Percentiles rank a stretch among this genome's conserved stretches.
These are phyloP conservation scores for California macrophylla DNA, from an alignment of 441 rosid species.

Conservation along the genomic window DNA sequence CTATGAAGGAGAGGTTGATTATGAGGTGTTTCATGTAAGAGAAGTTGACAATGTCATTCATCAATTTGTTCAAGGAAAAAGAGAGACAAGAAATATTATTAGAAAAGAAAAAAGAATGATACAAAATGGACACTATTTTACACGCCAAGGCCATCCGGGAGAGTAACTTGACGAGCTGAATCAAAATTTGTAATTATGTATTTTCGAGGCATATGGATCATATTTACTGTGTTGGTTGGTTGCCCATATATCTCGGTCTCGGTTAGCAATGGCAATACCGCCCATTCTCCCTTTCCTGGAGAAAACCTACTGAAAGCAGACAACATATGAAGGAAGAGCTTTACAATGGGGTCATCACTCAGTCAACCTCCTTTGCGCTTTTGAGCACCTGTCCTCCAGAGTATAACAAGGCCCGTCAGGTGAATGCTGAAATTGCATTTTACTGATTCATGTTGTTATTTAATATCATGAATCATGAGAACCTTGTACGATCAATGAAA, in stretches of 20 bases:
- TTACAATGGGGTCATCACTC: constrained; percentile 16
- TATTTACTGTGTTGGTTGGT: constrained; percentile 15
- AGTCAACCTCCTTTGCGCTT: constrained; percentile 41
- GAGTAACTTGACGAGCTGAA: constrained; percentile 23
- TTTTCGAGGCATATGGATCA: constrained; percentile 14
- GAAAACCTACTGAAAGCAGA: constrained; percentile 10
- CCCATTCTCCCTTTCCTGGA: constrained; percentile 14
- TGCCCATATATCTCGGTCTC: constrained; percentile 16
- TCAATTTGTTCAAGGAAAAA: too few relatives aligned
- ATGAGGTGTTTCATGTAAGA: too few relatives aligned
- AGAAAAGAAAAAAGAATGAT: constrained; percentile 9
- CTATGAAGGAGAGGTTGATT: too few relatives aligned
- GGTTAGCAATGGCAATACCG: constrained; percentile 4
- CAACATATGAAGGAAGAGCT: constrained; percentile 19
- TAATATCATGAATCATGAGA: constrained; percentile 80
- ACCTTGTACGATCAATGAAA: constrained; percentile 74
- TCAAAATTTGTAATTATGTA: constrained; percentile 20
- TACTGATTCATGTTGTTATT: constrained; percentile 31
- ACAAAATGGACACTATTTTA: constrained; percentile 27
- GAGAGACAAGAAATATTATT: neutral
- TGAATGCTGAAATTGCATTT: constrained; percentile 37
- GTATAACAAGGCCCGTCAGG: constrained; percentile 46
- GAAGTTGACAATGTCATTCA: too few relatives aligned
- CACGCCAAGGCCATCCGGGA: constrained; percentile 25
- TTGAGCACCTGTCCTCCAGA: constrained; percentile 48